Percentiles rank a stretch among this genome's conserved stretches.
Conservation (phyloP, 2,329 filamentous ascomycete genomes). For the Fusarium sp. region DNA sequence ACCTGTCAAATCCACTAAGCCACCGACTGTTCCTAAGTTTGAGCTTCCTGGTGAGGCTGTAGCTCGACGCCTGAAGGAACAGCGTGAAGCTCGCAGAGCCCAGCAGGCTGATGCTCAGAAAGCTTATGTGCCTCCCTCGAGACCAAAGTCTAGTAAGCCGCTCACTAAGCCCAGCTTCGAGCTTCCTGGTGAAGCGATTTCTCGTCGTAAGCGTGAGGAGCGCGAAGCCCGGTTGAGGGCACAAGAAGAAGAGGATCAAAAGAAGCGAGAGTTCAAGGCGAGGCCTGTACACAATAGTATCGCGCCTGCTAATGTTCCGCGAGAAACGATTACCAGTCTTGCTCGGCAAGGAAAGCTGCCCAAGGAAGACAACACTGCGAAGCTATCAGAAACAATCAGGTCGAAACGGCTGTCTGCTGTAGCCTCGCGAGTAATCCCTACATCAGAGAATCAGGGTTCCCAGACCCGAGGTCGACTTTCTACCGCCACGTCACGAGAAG, state of each 20-base stretch:
- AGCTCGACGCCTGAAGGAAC: slow-evolving; percentile 64
- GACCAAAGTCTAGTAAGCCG: slow-evolving; percentile 61
- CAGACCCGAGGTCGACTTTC: slow-evolving; percentile 44
- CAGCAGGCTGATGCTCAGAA: slow-evolving; percentile 49
- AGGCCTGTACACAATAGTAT: slow-evolving; percentile 61
- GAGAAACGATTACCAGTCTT: slow-evolving; percentile 67
- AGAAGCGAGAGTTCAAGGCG: slow-evolving; percentile 71
- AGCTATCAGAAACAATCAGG: slow-evolving; percentile 22
- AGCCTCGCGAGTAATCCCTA: slow-evolving; percentile 7
- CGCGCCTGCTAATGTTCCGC: slow-evolving; percentile 55
- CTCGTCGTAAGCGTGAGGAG: slow-evolving; percentile 63
- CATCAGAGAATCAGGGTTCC: slow-evolving; percentile 17
- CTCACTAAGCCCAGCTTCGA: slow-evolving; percentile 67
- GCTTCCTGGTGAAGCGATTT: slow-evolving; percentile 70
- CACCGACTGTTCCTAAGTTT: slow-evolving; percentile 64
- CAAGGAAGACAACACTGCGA: slow-evolving; percentile 40
- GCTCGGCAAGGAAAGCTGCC: slow-evolving; percentile 59
- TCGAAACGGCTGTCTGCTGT: slow-evolving; percentile 43
- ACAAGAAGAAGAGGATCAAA: slow-evolving; percentile 68
- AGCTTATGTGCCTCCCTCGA: slow-evolving; percentile 52
- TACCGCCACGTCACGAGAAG: slow-evolving; percentile 35
- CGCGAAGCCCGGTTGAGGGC: slow-evolving; percentile 63
- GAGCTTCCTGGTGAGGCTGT: slow-evolving; percentile 71
- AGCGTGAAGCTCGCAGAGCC: slow-evolving; percentile 63
- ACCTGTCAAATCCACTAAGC: slow-evolving; percentile 62